Evolutionary conservation across 768 basidiomycete genomes (phyloP), one percentile per base, ranked within the genome.

Genomic region (Phanerochaete carnosa): DNA sequence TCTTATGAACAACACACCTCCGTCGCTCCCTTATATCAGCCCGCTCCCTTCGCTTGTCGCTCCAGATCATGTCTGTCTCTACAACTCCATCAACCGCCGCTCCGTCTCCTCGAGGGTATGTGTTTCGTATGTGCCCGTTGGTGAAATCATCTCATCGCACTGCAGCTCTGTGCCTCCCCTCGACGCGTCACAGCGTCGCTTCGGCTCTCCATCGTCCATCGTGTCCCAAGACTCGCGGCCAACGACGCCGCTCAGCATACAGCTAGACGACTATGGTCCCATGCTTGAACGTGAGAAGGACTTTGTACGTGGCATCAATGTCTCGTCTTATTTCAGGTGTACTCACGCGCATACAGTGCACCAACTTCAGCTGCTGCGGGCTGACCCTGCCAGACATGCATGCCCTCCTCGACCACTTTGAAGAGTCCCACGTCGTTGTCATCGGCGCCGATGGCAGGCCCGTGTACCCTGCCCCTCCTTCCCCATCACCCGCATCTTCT

Each of bases 361-460:
- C 74, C 39, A 71, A 83, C 71, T 83, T 80, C 65, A 74, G 73
- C 32, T 83, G 83, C 64, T 83, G 83, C 64, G 78, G 77, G 45
- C 70, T 75, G 46, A 68, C 72, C 23, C 76, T 82, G 30, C 65
- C 75, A 5, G 79, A 81, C 69, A 71, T 83, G 39, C 83, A 83
- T 64, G 77, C 75, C 39, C 74, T 83, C 22, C 72, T 84, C 55
- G 79, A 80, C 63, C 84, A 84, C 62, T 80, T 80, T 53, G 82
- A 83, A 62, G 75, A 77, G 64, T 63, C 69, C 7, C 77, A 76
- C 58, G 79, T 76, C 47, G 70, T 73, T 22, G 50, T 72, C 61
- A 66, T 64, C 45, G 29, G 47, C 2, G 26, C 13, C 5, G 67
- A 72, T 57, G 75, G 73, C 39, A 75, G 72, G 45, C 73, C 69